These are phyloP conservation scores for Fusarium luffae DNA, from an alignment of 2,329 filamentous ascomycete species.

Conservation along the genomic window DNA sequence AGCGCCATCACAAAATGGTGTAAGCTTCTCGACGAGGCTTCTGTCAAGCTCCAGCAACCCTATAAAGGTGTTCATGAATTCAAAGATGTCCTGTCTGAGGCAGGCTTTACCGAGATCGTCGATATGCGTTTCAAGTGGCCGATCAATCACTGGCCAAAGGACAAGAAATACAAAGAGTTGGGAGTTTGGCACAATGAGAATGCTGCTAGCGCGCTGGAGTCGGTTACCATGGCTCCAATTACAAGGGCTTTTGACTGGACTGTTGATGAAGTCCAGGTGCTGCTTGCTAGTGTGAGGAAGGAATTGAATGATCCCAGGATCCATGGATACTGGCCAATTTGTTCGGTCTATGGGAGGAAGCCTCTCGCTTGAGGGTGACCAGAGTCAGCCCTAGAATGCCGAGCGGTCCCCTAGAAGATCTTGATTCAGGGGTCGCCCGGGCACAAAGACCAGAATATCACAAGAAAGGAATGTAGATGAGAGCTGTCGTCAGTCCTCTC, in stretches of 20 bases:
- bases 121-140: slow-evolving; percentile 13
- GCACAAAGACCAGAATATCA: too few species aligned
- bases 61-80: not conserved
- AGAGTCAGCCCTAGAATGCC: too few species aligned
- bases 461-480: too few species aligned
- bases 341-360: not conserved
- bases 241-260: slow-evolving; percentile 16
- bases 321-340: slow-evolving; percentile 23
- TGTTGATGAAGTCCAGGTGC: slow-evolving; percentile 8
- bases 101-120: slow-evolving; percentile 4
- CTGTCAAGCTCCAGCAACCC: not conserved
- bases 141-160: slow-evolving; percentile 16
- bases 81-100: not conserved
- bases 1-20: slow-evolving; percentile 1
- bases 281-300: slow-evolving; percentile 7
- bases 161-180: slow-evolving; percentile 14
- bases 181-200: slow-evolving; percentile 11
- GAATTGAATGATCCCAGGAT: slow-evolving; percentile 13
- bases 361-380: not conserved
- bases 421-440: too few species aligned
- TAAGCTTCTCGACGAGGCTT: not conserved
- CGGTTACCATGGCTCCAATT: slow-evolving; percentile 11
- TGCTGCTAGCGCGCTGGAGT: not conserved
- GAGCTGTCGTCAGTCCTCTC: too few species aligned
- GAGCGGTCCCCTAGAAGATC: too few species aligned